A percentile compares a stretch with the other conserved stretches of the same genome.
These are phyloP conservation scores for Huntiella abstrusa DNA, from an alignment of 2,329 filamentous ascomycete genomes.

Conservation along the genomic window DNA sequence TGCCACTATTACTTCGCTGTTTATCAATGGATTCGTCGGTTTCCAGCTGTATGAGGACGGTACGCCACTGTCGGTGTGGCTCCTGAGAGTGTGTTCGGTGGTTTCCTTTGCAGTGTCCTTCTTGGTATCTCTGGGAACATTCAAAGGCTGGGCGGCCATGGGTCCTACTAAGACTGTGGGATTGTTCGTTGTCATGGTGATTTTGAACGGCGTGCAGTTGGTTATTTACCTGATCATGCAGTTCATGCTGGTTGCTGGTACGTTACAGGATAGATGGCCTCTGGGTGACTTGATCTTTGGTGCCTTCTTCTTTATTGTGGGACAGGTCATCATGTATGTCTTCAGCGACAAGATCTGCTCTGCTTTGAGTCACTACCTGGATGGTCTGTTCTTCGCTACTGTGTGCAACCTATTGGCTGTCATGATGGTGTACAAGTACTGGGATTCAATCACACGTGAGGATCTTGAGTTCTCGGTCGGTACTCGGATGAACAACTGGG, in stretches of 20 bases:
- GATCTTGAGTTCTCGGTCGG: conserved; percentile 97
- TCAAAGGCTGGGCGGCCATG: conserved; percentile 78
- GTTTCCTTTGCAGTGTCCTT: conserved; percentile 75
- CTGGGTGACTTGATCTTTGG: conserved; percentile 82
- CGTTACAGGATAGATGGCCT: conserved; percentile 88
- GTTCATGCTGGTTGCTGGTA: conserved; percentile 70
- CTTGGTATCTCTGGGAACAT: conserved; percentile 74
- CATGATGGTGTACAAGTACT: conserved; percentile 99
- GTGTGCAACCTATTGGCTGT: conserved; percentile 84
- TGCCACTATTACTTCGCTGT: conserved; percentile 67
- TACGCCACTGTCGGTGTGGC: conserved; percentile 82
- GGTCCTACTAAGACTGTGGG: conserved; percentile 72
- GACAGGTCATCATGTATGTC: conserved; percentile 83
- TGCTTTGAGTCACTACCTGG: conserved; percentile 73
- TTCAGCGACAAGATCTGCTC: conserved; percentile 75
- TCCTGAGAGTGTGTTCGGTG: conserved; percentile 59
- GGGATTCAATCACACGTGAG: conserved; percentile 97
- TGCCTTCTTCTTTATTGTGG: conserved; percentile 74
- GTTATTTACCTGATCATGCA: conserved; percentile 77
- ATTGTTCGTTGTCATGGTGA: conserved; percentile 78
- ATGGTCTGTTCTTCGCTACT: conserved; percentile 86
- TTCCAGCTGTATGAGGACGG: conserved; percentile 98
- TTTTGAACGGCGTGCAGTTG: conserved; percentile 75
- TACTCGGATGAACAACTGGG: conserved; percentile 91
- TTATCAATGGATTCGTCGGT: conserved; percentile 96